Percentiles rank a stretch among this genome's conserved stretches.
These are phyloP conservation scores for Trametes polyzona DNA, from an alignment of 1,284 basidiomycete species.

Conservation along the genomic window DNA sequence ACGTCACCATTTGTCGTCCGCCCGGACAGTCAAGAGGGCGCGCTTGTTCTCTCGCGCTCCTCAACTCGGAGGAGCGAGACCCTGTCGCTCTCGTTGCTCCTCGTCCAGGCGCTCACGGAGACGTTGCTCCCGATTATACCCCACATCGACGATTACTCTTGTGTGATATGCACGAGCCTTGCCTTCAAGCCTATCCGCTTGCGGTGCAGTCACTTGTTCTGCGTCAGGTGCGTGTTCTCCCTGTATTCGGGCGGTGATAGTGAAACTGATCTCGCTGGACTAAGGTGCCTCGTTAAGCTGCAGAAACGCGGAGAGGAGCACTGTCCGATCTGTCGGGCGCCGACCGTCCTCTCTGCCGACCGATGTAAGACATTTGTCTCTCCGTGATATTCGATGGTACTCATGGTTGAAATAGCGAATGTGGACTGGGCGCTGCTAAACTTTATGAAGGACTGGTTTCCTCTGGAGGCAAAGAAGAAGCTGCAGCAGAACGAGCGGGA, in stretches of 20 bases:
- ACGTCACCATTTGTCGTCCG: slow-evolving; percentile 29
- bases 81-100: slow-evolving; percentile 69
- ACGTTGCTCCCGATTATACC: slow-evolving; percentile 86
- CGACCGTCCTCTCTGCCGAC: slow-evolving; percentile 77
- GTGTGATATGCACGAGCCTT: slow-evolving; percentile 80
- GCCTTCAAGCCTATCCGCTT: slow-evolving; percentile 91
- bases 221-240: slow-evolving; percentile 59
- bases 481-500: slow-evolving; percentile 80
- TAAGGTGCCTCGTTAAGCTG: slow-evolving; percentile 89
- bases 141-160: slow-evolving; percentile 78
- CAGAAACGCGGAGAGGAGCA: slow-evolving; percentile 81
- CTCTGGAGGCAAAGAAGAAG: slow-evolving; percentile 81
- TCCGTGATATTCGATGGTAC: neutral
- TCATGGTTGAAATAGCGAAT: slow-evolving; percentile 56
- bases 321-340: slow-evolving; percentile 88
- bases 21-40: slow-evolving; percentile 6
- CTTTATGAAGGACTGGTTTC: slow-evolving; percentile 95
- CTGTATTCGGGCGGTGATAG: neutral
- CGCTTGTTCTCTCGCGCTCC: slow-evolving; percentile 16
- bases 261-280: neutral
- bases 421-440: slow-evolving; percentile 82
- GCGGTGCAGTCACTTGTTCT: slow-evolving; percentile 89
- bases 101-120: slow-evolving; percentile 87
- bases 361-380: slow-evolving; percentile 52
- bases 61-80: slow-evolving; percentile 8